phyloP scores from a whole-genome alignment of 805 yeast genomes.

The Candida insectalens region DNA sequence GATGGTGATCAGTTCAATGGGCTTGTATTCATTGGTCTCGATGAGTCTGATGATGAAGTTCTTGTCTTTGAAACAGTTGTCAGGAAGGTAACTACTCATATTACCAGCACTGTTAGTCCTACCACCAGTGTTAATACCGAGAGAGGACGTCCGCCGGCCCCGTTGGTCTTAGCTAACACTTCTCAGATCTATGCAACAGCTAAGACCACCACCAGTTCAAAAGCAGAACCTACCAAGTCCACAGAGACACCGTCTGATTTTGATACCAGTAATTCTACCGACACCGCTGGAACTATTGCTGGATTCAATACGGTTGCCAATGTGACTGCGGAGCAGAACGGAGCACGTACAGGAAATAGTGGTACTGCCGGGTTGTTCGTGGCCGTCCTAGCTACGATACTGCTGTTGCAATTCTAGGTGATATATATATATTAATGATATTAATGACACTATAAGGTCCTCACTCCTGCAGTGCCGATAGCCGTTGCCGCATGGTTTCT shows the following conservation, averaged over 20 bases:
- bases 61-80: conserved; percentile 4
- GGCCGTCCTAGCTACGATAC: too few species aligned
- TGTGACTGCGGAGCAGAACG: neutral
- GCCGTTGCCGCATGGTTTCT: conserved; percentile 80
- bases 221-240: neutral
- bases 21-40: conserved; percentile 21
- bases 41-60: conserved; percentile 5
- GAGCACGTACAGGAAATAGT: too few species aligned
- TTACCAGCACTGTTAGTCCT: conserved; percentile 10
- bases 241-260: neutral
- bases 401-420: too few species aligned
- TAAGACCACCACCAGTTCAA: too few species aligned
- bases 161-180: too few species aligned
- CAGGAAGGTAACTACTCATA: conserved; percentile 4
- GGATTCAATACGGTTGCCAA: neutral
- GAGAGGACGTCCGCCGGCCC: too few species aligned
- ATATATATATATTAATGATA: too few species aligned
- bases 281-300: neutral
- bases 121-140: too few species aligned
- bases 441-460: too few species aligned
- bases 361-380: too few species aligned
- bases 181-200: too few species aligned
- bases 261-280: neutral
- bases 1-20: conserved; percentile 10
- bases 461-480: conserved; percentile 68